phyloP scores from a whole-genome alignment of 345 rosid species.

The Psidium friedrichsthalianum region DNA sequence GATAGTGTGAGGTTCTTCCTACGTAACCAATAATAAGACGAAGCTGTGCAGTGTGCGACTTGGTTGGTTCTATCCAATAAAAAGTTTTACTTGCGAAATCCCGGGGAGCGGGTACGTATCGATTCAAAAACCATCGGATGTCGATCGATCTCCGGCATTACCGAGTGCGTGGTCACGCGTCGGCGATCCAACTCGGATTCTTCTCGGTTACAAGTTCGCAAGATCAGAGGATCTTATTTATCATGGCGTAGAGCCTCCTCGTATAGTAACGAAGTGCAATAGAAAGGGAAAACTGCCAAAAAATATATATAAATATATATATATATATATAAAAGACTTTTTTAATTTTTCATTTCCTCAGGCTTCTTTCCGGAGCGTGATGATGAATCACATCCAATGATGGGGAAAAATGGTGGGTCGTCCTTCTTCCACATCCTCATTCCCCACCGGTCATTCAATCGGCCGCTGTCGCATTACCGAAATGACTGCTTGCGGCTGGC shows the following conservation, averaged over 20 bases:
- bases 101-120: neutral
- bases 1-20: neutral
- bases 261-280: neutral
- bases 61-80: no score
- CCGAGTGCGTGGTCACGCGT: no score
- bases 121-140: neutral
- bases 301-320: no score
- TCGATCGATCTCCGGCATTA: neutral
- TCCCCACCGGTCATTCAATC: neutral
- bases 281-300: neutral
- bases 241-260: neutral
- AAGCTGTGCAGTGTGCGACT: no score
- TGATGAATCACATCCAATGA: neutral
- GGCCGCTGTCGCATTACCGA: neutral
- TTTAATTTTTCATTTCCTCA: neutral
- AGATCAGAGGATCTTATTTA: neutral
- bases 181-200: neutral
- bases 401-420: neutral
- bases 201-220: neutral
- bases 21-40: accelerated
- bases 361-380: neutral
- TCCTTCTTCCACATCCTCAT: neutral
- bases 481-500: neutral
- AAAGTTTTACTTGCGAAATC: no score
- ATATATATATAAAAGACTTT: no score